Conservation (phyloP, 331 rosid species). For the Stylosanthes scabra region DNA sequence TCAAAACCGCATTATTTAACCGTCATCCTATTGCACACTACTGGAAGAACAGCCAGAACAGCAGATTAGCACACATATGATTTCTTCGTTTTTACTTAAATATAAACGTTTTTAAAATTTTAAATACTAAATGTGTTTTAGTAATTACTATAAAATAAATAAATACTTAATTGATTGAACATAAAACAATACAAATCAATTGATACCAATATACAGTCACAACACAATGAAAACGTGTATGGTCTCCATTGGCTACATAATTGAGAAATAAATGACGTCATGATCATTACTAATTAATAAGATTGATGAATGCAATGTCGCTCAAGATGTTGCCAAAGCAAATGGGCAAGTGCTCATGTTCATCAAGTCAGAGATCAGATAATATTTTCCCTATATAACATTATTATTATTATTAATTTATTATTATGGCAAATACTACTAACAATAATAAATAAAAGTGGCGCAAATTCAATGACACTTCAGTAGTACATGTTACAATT, state of each 20-base stretch:
- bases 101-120: too few species aligned
- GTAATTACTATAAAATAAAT: too few species aligned
- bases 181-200: not conserved
- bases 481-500: not conserved
- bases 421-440: constrained; percentile 31
- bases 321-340: constrained; percentile 59
- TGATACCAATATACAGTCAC: not conserved
- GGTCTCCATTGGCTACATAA: constrained; percentile 12
- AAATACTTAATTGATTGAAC: not conserved
- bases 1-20: too few species aligned
- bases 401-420: not conserved
- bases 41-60: too few species aligned
- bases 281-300: constrained; percentile 5
- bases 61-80: too few species aligned
- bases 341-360: constrained; percentile 44
- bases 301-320: constrained; percentile 54
- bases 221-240: constrained; percentile 1
- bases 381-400: constrained; percentile 22
- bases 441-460: constrained; percentile 25
- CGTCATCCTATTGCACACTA: too few species aligned
- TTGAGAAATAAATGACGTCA: not conserved
- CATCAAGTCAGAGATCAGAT: constrained; percentile 49
- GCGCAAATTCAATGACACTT: constrained; percentile 56
- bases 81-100: too few species aligned
- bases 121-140: too few species aligned